Percentiles rank a stretch among this genome's conserved stretches.
Evolutionary conservation across 305 asterid genomes (phyloP).

Genomic region (Plantago rigida): DNA sequence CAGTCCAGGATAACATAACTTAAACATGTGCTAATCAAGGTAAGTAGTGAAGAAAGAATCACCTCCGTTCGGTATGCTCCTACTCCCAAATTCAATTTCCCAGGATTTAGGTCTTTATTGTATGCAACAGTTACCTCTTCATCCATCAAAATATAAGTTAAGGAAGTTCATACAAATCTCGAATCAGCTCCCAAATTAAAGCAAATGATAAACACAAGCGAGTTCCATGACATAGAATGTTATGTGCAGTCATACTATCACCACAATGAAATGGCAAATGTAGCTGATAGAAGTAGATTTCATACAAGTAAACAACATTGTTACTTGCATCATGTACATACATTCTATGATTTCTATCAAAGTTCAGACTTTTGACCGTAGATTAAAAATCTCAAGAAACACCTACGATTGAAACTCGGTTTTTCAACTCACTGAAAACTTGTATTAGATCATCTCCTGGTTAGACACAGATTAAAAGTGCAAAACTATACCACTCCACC

Average conservation of each 20-base stretch:
- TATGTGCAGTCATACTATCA: not conserved
- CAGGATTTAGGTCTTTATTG: slow-evolving; percentile 61
- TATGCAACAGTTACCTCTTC: slow-evolving; percentile 74
- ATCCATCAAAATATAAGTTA: slow-evolving; percentile 5
- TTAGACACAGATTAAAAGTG: no score
- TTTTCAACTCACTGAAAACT: no score
- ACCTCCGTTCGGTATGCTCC: slow-evolving; percentile 87
- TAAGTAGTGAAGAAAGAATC: not conserved
- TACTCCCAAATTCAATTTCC: slow-evolving; percentile 64
- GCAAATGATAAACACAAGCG: not conserved
- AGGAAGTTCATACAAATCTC: not conserved
- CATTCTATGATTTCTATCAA: not conserved
- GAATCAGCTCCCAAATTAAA: not conserved
- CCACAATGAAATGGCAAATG: not conserved
- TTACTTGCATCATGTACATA: not conserved
- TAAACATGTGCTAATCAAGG: not conserved
- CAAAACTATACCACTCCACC: no score
- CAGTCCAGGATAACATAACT: not conserved
- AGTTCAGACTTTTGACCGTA: not conserved
- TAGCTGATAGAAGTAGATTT: not conserved
- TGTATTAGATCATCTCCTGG: no score
- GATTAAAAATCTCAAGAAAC: not conserved
- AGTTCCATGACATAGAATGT: no score
- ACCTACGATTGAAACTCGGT: not conserved
- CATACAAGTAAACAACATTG: not conserved